Evolutionary conservation across 176 grass and related monocot genomes (phyloP).

Genomic region (Pontederia crassipes): DNA sequence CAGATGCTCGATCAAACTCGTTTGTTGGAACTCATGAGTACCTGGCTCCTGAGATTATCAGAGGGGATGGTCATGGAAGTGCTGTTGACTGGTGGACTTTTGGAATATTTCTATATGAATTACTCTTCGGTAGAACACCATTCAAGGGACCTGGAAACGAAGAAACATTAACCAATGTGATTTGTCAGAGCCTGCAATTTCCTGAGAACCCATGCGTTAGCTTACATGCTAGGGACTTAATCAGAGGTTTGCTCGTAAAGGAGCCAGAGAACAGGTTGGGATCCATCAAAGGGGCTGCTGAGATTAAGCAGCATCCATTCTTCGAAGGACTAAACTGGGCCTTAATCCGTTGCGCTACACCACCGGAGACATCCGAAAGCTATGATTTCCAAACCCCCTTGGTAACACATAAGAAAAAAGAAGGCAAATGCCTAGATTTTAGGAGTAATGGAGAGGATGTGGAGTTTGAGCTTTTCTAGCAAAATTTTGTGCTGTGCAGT

Average conservation of each 20-base stretch:
- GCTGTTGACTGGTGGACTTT: slow-evolving; percentile 21
- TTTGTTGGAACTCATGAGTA: slow-evolving; percentile 15
- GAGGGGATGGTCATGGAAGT: slow-evolving; percentile 16
- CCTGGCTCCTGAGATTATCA: slow-evolving; percentile 16
- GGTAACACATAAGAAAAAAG: slow-evolving; percentile 4
- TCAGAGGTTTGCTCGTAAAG: slow-evolving; percentile 7
- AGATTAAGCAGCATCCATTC: slow-evolving; percentile 16
- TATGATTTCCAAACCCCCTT: neutral
- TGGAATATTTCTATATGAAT: slow-evolving; percentile 11
- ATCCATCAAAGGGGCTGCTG: slow-evolving; percentile 12
- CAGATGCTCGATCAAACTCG: slow-evolving; percentile 11
- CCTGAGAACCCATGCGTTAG: slow-evolving; percentile 11
- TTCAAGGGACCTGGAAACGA: slow-evolving; percentile 12
- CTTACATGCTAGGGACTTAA: slow-evolving; percentile 13
- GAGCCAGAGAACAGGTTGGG: slow-evolving; percentile 15
- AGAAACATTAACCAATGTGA: slow-evolving; percentile 9
- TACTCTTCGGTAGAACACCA: slow-evolving; percentile 15
- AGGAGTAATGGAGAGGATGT: slow-evolving; percentile 4
- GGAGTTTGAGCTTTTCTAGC: slow-evolving; percentile 17
- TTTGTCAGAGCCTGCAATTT: slow-evolving; percentile 5
- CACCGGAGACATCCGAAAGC: neutral
- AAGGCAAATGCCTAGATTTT: slow-evolving; percentile 14
- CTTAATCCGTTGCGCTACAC: slow-evolving; percentile 6
- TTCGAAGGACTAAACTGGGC: slow-evolving; percentile 12
- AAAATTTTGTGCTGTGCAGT: neutral